Percentiles rank a stretch among this genome's conserved stretches.
Conservation (phyloP, 345 rosid species). For the Gossypium bickii region DNA sequence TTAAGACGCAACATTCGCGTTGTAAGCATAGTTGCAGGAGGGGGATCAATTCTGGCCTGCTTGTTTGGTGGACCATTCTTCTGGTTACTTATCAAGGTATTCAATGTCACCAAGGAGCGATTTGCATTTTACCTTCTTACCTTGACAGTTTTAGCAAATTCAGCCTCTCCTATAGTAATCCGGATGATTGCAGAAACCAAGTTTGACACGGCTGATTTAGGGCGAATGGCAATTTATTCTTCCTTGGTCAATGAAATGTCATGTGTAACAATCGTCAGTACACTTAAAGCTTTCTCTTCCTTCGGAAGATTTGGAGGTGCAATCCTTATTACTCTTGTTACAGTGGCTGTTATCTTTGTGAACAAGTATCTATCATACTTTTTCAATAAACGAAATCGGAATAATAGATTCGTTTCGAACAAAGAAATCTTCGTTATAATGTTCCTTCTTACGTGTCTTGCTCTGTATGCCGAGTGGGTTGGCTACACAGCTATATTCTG, state of each 20-base stretch:
- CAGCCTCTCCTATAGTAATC: constrained; percentile 67
- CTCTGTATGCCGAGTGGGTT: constrained; percentile 36
- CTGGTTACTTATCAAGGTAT: constrained; percentile 29
- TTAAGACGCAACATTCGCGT: constrained; percentile 43
- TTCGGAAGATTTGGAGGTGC: constrained; percentile 22
- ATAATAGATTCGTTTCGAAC: constrained; percentile 56
- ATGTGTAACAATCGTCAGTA: constrained; percentile 33
- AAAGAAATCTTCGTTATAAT: constrained; percentile 48
- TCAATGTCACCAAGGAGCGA: constrained; percentile 21
- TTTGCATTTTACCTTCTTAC: constrained; percentile 25
- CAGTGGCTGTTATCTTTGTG: constrained; percentile 27
- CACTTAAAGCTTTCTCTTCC: constrained; percentile 22
- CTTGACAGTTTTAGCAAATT: constrained; percentile 46
- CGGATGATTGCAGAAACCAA: constrained; percentile 64
- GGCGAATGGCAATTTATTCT: constrained; percentile 53
- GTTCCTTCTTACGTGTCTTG: constrained; percentile 31
- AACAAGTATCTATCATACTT: constrained; percentile 51
- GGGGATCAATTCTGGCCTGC: constrained; percentile 37
- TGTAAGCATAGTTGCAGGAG: constrained; percentile 41
- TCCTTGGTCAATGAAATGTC: constrained; percentile 57
- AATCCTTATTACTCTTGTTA: constrained; percentile 28
- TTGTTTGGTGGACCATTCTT: constrained; percentile 40
- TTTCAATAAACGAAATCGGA: constrained; percentile 52
- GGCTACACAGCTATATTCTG: constrained; percentile 40
- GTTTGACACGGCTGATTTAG: constrained; percentile 60